Evolutionary conservation across 805 yeast genomes (phyloP).

Genomic region (Yamadazyma philogaea): DNA sequence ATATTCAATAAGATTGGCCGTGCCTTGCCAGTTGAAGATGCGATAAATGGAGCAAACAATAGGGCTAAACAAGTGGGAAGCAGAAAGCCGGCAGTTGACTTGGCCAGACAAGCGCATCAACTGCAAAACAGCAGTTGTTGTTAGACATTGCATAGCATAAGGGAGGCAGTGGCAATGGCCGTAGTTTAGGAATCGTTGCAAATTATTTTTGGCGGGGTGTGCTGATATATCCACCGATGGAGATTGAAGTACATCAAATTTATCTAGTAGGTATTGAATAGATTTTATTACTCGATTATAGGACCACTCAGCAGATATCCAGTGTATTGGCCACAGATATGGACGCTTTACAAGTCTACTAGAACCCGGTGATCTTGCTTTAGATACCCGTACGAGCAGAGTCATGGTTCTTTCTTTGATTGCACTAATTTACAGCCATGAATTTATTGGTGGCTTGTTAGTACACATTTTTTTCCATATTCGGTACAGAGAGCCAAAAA

Average conservation of each 20-base stretch:
- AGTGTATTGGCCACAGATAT: too few relatives aligned
- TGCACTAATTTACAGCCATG: too few relatives aligned
- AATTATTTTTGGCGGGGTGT: not conserved
- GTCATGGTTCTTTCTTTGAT: too few relatives aligned
- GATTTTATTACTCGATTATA: not conserved
- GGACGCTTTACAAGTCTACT: too few relatives aligned
- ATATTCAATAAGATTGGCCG: slow-evolving; percentile 38
- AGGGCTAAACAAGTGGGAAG: slow-evolving; percentile 25
- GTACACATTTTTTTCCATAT: too few relatives aligned
- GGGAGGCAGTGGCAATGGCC: not conserved
- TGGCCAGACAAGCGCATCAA: slow-evolving; percentile 26
- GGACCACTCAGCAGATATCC: too few relatives aligned
- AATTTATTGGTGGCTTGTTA: too few relatives aligned
- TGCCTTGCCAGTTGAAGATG: slow-evolving; percentile 43
- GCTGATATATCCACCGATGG: not conserved
- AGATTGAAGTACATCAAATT: not conserved
- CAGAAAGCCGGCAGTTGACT: slow-evolving; percentile 36
- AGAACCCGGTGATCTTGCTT: too few relatives aligned
- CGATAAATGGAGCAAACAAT: slow-evolving; percentile 20
- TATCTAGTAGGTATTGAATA: not conserved
- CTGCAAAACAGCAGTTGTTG: slow-evolving; percentile 26
- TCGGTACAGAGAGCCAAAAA: too few relatives aligned
- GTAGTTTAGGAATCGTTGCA: not conserved
- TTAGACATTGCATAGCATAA: slow-evolving; percentile 12
- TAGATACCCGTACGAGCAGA: too few relatives aligned